Percentiles rank a stretch among this genome's conserved stretches.
Evolutionary conservation across 2,329 filamentous ascomycete species (phyloP).

Genomic region (Ceratocystis alfenasii): DNA sequence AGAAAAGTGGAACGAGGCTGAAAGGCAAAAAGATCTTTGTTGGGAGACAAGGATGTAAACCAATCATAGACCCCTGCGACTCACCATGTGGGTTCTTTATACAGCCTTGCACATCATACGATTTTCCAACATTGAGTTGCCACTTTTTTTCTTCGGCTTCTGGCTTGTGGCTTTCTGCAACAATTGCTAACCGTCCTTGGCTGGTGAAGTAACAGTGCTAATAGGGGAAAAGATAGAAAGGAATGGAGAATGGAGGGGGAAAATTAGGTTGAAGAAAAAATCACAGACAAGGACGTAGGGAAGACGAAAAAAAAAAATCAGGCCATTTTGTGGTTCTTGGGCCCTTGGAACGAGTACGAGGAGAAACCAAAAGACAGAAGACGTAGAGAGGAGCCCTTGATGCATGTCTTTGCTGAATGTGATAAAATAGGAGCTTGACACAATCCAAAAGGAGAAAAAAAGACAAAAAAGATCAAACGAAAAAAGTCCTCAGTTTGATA

Average conservation of each 20-base stretch:
- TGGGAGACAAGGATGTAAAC: background rate
- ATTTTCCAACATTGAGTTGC: slow-evolving; percentile 25
- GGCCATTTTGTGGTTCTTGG: slow-evolving; percentile 7
- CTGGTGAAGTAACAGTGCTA: background rate
- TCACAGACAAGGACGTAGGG: background rate
- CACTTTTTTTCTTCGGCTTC: slow-evolving; percentile 25
- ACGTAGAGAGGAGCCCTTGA: background rate
- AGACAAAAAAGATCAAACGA: background rate
- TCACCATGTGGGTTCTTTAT: slow-evolving; percentile 25
- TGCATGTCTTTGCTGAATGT: slow-evolving; percentile 3
- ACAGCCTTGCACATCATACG: slow-evolving; percentile 33
- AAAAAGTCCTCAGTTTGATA: background rate
- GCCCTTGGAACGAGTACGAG: slow-evolving; percentile 1
- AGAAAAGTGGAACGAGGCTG: slow-evolving; percentile 18
- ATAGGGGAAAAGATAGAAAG: background rate
- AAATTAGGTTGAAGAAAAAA: background rate
- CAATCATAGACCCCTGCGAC: slow-evolving; percentile 14
- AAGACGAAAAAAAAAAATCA: background rate
- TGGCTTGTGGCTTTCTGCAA: slow-evolving; percentile 11
- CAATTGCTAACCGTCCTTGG: background rate
- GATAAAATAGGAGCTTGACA: background rate
- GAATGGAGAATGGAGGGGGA: background rate
- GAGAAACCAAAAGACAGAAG: background rate
- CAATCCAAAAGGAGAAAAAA: slow-evolving; percentile 1
- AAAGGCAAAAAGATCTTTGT: background rate